A percentile compares a stretch with the other conserved stretches of the same genome.
phyloP scores from a whole-genome alignment of 2,329 filamentous ascomycete genomes.

The Nectriaceae sp. region DNA sequence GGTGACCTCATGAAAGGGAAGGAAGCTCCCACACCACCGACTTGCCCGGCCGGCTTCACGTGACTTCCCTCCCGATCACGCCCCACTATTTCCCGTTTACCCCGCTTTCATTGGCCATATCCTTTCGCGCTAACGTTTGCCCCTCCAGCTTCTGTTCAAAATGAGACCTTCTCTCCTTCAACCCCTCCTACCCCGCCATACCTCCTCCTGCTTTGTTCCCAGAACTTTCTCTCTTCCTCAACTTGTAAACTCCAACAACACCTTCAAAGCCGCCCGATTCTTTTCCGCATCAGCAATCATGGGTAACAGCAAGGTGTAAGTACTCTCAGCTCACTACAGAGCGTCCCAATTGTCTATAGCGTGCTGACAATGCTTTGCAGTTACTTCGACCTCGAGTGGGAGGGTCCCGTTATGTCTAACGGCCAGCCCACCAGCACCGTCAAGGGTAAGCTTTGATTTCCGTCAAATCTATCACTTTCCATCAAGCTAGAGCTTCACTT shows the following conservation, averaged over 20 bases:
- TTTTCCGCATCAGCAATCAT: slow-evolving; percentile 70
- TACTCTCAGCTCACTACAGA: slow-evolving; percentile 25
- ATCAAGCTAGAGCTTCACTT: neutral
- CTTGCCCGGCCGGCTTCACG: slow-evolving; percentile 25
- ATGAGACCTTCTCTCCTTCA: slow-evolving; percentile 47
- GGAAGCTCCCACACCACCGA: slow-evolving; percentile 16
- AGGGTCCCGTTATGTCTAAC: slow-evolving; percentile 69
- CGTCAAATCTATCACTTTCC: slow-evolving; percentile 5
- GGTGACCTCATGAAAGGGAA: slow-evolving; percentile 28
- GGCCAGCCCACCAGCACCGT: slow-evolving; percentile 54
- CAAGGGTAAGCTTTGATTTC: slow-evolving; percentile 55
- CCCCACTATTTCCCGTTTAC: slow-evolving; percentile 20
- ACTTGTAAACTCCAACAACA: slow-evolving; percentile 44
- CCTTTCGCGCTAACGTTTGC: slow-evolving; percentile 39
- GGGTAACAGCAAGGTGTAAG: slow-evolving; percentile 65
- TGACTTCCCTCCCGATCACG: slow-evolving; percentile 23
- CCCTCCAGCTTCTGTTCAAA: slow-evolving; percentile 45
- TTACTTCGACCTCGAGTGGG: slow-evolving; percentile 75
- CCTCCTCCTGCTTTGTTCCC: slow-evolving; percentile 38
- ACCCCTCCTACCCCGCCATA: slow-evolving; percentile 51
- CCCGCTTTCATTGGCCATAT: slow-evolving; percentile 27
- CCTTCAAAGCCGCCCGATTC: slow-evolving; percentile 42
- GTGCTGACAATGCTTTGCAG: slow-evolving; percentile 37
- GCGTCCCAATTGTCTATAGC: neutral
- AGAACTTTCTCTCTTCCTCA: slow-evolving; percentile 44